A percentile compares a stretch with the other conserved stretches of the same genome.
Conservation (phyloP, 1,139 yeast genomes). For the Meyerozyma carpophila region DNA sequence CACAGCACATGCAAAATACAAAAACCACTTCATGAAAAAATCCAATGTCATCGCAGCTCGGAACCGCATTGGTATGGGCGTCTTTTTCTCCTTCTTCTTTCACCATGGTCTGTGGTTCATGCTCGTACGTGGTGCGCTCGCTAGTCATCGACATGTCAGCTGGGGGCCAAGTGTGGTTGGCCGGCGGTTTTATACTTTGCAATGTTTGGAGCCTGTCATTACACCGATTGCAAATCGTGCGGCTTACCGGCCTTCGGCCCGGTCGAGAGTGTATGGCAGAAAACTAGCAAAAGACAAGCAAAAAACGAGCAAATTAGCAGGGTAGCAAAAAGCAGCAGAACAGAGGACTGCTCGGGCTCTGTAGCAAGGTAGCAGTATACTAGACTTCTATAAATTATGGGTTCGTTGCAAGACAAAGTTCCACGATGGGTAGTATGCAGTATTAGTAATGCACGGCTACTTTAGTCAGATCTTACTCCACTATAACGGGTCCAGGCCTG, state of each 20-base stretch:
- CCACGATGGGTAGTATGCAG: background rate
- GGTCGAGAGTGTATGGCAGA: no score
- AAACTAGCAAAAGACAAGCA: no score
- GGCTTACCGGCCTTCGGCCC: no score
- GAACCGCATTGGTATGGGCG: background rate
- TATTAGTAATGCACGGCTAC: background rate
- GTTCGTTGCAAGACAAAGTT: no score
- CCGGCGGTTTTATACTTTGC: no score
- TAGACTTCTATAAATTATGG: background rate
- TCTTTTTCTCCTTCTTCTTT: background rate
- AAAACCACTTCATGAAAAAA: constrained; percentile 14
- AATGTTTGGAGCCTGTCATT: no score
- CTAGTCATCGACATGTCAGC: background rate
- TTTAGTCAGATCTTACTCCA: background rate
- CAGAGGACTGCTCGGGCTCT: no score
- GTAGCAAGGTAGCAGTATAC: background rate
- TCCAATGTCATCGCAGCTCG: constrained; percentile 1
- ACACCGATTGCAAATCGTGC: no score
- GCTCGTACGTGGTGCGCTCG: background rate
- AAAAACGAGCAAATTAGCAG: background rate
- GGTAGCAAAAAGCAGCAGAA: background rate
- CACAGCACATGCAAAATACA: constrained; percentile 25
- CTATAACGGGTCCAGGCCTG: background rate
- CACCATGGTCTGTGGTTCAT: background rate
- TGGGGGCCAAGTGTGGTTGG: no score